Conservation (phyloP, 352 stramenopile species). For the Blastocystis sp. region DNA sequence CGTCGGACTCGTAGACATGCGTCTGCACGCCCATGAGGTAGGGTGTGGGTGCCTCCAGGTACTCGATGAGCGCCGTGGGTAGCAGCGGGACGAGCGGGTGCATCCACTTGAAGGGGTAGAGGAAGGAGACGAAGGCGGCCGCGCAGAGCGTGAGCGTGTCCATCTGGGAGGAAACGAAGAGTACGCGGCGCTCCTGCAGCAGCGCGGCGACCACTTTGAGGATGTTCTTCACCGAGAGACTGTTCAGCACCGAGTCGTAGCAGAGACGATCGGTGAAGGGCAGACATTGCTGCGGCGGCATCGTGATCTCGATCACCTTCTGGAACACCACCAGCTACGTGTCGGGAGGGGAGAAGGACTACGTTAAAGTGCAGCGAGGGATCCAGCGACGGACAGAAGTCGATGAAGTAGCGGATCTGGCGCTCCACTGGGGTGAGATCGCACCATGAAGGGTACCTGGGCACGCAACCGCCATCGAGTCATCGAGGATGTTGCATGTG, state of each 20-base stretch:
- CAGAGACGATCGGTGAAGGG: slow-evolving; percentile 50
- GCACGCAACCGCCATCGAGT: background rate
- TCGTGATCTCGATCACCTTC: slow-evolving; percentile 44
- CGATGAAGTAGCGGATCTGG: slow-evolving; percentile 55
- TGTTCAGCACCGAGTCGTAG: slow-evolving; percentile 44
- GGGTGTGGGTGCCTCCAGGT: slow-evolving; percentile 38
- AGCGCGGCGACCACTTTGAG: slow-evolving; percentile 31
- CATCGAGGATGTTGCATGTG: slow-evolving; percentile 46
- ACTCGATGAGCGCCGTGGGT: slow-evolving; percentile 40
- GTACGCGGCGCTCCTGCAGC: slow-evolving; percentile 25
- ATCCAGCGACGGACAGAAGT: slow-evolving; percentile 51
- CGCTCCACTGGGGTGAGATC: slow-evolving; percentile 4
- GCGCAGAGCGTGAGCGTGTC: slow-evolving; percentile 32
- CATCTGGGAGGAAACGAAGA: slow-evolving; percentile 53
- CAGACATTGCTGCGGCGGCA: slow-evolving; percentile 29
- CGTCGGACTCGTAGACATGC: slow-evolving; percentile 7
- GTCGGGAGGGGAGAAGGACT: background rate
- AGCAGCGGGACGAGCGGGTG: slow-evolving; percentile 39
- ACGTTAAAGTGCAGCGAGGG: slow-evolving; percentile 41
- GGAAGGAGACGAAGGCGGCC: slow-evolving; percentile 24
- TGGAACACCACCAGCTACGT: slow-evolving; percentile 39
- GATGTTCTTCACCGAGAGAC: slow-evolving; percentile 22
- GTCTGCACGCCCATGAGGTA: slow-evolving; percentile 45
- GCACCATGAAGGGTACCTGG: background rate
- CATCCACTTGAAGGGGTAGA: slow-evolving; percentile 55